A percentile compares a stretch with the other conserved stretches of the same genome.
Conservation (phyloP, 2,329 filamentous ascomycete species). For the Scopulariopsis brevicaulis region DNA sequence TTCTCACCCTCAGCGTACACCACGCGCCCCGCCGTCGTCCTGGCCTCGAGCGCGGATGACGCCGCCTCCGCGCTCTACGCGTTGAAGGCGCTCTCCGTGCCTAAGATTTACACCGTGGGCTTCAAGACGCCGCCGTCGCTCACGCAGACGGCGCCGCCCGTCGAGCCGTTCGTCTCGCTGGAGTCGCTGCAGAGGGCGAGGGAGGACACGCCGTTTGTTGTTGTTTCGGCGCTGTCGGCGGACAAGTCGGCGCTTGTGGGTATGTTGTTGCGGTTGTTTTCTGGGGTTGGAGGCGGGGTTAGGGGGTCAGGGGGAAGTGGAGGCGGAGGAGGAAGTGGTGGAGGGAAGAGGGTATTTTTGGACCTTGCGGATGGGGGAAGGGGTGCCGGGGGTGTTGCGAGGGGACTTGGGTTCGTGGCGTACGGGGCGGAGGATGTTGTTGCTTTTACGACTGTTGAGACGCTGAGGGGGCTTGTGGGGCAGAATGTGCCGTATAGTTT, state of each 20-base stretch:
- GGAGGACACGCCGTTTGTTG: constrained; percentile 60
- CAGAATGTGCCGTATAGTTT: constrained; percentile 86
- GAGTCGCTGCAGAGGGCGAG: constrained; percentile 47
- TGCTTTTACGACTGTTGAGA: constrained; percentile 78
- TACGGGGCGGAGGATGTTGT: constrained; percentile 72
- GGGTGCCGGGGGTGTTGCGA: constrained; percentile 49
- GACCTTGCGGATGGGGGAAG: constrained; percentile 59
- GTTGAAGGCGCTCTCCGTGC: constrained; percentile 61
- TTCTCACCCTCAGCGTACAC: constrained; percentile 74
- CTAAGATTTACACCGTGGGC: constrained; percentile 74
- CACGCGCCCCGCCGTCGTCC: constrained; percentile 62
- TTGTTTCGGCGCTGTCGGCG: constrained; percentile 66
- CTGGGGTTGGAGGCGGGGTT: background rate
- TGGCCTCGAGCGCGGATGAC: constrained; percentile 63
- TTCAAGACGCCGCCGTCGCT: constrained; percentile 56
- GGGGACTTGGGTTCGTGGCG: constrained; percentile 65
- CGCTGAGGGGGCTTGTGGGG: constrained; percentile 63
- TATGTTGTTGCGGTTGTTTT: constrained; percentile 35
- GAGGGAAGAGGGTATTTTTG: constrained; percentile 59
- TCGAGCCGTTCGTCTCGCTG: constrained; percentile 71
- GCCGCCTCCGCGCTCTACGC: constrained; percentile 73
- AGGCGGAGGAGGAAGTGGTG: background rate
- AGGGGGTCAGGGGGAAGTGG: too few species aligned
- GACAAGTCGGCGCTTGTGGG: constrained; percentile 72
- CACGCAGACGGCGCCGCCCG: constrained; percentile 42